A percentile compares a stretch with the other conserved stretches of the same genome.
Evolutionary conservation across 371 early-diverging fungal genomes (phyloP).

Genomic region (Mucor ambiguus): DNA sequence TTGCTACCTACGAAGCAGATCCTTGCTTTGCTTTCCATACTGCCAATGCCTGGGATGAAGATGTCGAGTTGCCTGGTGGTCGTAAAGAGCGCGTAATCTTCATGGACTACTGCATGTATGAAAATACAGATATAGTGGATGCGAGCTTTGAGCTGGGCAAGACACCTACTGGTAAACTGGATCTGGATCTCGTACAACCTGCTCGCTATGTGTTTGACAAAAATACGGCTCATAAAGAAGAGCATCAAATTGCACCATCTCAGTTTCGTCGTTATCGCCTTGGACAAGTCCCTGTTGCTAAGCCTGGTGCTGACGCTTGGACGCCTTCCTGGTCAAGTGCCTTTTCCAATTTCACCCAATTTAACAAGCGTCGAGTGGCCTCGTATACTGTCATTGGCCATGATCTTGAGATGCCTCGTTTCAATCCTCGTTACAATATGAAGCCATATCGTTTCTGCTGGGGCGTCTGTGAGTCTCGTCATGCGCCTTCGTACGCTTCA

Average conservation of each 20-base stretch:
- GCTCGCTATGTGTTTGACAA: constrained; percentile 45
- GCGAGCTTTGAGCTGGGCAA: constrained; percentile 54
- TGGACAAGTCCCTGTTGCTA: constrained; percentile 34
- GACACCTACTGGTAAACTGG: constrained; percentile 23
- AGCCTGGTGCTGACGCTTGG: constrained; percentile 6
- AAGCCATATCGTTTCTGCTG: constrained; percentile 57
- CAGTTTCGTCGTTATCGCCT: constrained; percentile 51
- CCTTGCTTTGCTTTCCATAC: constrained; percentile 66
- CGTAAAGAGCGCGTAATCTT: constrained; percentile 42
- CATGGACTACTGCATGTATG: constrained; percentile 51
- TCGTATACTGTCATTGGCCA: constrained; percentile 43
- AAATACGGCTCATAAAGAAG: constrained; percentile 36
- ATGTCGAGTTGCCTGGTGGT: constrained; percentile 37
- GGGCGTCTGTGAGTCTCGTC: constrained; percentile 55
- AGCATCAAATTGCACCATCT: constrained; percentile 43
- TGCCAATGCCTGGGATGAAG: constrained; percentile 65
- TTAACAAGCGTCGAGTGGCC: constrained; percentile 46
- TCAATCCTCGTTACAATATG: constrained; percentile 54
- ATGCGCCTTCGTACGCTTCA: constrained; percentile 49
- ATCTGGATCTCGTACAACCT: constrained; percentile 39
- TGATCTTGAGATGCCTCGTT: constrained; percentile 64
- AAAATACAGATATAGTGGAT: constrained; percentile 54
- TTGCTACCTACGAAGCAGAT: constrained; percentile 65
- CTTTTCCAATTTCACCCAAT: constrained; percentile 22
- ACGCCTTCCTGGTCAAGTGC: constrained; percentile 10